phyloP scores from a whole-genome alignment of 2,329 filamentous ascomycete genomes.

The Anthostomella pinea region DNA sequence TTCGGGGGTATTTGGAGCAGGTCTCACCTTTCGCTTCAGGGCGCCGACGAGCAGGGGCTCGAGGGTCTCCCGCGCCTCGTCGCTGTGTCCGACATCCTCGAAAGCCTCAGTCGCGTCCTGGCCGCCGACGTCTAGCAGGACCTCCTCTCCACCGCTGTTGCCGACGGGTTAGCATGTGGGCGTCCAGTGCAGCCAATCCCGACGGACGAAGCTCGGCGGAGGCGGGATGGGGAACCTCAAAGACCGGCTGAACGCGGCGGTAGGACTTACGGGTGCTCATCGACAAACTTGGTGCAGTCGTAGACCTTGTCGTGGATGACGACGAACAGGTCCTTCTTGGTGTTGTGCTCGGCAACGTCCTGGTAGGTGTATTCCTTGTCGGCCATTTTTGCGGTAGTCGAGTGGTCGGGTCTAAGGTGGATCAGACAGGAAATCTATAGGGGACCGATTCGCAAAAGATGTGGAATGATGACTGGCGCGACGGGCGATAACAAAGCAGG shows the following conservation, averaged over 20 bases:
- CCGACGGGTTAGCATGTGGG: conserved; percentile 25
- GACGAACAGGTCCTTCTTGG: conserved; percentile 90
- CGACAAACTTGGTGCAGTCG: conserved; percentile 82
- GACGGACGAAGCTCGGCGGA: conserved; percentile 4
- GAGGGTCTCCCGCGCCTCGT: conserved; percentile 95
- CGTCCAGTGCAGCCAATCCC: not conserved
- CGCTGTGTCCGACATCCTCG: conserved; percentile 98
- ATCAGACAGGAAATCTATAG: conserved; percentile 2
- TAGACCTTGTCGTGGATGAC: conserved; percentile 98
- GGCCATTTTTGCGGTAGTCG: conserved; percentile 37
- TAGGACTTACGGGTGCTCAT: conserved; percentile 82
- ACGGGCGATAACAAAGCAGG: not conserved
- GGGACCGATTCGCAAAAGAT: not conserved
- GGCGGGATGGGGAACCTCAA: conserved; percentile 4
- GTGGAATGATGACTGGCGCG: no score
- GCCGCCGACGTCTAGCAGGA: conserved; percentile 90
- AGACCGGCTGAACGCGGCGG: conserved; percentile 5
- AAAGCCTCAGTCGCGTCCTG: conserved; percentile 98
- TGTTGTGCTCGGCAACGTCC: conserved; percentile 81
- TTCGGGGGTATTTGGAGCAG: conserved; percentile 12
- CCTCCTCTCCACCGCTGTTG: conserved; percentile 91
- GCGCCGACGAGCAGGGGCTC: conserved; percentile 70
- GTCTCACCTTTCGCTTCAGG: conserved; percentile 75
- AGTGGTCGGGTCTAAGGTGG: not conserved
- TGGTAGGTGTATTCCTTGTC: conserved; percentile 65